Evolutionary conservation across 78 protist species (phyloP).

Genomic region (Dictyostelium citrinum): DNA sequence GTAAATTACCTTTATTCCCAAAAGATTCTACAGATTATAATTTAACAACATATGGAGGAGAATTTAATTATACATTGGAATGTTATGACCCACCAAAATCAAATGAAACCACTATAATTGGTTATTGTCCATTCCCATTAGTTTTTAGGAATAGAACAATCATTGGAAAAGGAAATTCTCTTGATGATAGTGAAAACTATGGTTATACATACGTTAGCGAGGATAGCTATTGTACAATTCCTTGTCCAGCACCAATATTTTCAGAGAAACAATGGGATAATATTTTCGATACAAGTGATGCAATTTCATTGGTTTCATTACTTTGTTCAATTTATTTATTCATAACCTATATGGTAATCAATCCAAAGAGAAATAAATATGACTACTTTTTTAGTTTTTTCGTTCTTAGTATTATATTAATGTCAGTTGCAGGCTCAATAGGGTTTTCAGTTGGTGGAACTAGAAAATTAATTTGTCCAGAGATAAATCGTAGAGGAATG

Average conservation of each 20-base stretch:
- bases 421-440: constrained; percentile 24
- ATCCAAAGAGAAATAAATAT: constrained; percentile 12
- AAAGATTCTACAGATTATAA: background rate
- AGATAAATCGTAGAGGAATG: background rate
- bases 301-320: background rate
- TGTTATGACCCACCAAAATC: background rate
- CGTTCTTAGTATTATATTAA: background rate
- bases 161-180: background rate
- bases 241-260: background rate
- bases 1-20: background rate
- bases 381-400: constrained; percentile 1
- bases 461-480: background rate
- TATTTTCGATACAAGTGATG: background rate
- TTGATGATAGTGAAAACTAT: background rate
- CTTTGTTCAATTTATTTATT: background rate
- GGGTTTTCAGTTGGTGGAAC: background rate
- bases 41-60: background rate
- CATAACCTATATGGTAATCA: background rate
- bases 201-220: background rate
- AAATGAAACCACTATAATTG: background rate
- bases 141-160: background rate
- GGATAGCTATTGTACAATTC: background rate
- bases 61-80: background rate
- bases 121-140: background rate
- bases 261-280: background rate